Evolutionary conservation across 2,329 filamentous ascomycete genomes (phyloP).

Genomic region (Mariannaea sp.): DNA sequence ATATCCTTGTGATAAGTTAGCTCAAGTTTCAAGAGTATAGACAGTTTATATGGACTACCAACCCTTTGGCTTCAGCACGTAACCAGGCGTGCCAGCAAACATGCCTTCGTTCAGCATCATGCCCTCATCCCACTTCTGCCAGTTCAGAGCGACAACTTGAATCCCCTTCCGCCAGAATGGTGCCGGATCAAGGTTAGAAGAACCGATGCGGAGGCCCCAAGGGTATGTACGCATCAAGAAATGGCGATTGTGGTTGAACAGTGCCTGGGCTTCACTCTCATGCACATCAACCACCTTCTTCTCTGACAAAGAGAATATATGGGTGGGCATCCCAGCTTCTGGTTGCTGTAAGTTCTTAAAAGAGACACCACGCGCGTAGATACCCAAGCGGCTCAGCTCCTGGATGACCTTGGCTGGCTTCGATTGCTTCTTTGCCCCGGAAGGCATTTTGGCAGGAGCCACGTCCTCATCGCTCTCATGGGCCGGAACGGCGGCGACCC

Average conservation of each 20-base stretch:
- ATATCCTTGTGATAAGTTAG: conserved; percentile 38
- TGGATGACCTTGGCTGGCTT: conserved; percentile 72
- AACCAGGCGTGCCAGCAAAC: conserved; percentile 84
- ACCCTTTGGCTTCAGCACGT: conserved; percentile 82
- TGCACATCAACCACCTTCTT: conserved; percentile 66
- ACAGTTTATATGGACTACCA: conserved; percentile 16
- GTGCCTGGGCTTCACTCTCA: conserved; percentile 51
- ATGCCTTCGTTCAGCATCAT: conserved; percentile 97
- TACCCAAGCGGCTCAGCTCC: conserved; percentile 72
- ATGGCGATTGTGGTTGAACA: conserved; percentile 82
- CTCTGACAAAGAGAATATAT: conserved; percentile 72
- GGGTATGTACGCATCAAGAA: conserved; percentile 90
- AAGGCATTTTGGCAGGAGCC: conserved; percentile 50
- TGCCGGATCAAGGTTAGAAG: conserved; percentile 84
- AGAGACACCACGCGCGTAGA: conserved; percentile 82
- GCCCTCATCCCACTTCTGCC: conserved; percentile 87
- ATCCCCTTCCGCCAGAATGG: conserved; percentile 88
- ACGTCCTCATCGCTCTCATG: conserved; percentile 44
- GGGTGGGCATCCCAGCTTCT: conserved; percentile 66
- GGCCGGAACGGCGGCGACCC: conserved; percentile 36
- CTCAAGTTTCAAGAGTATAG: neutral
- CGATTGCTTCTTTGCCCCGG: conserved; percentile 51
- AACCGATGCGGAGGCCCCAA: conserved; percentile 78
- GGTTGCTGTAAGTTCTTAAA: conserved; percentile 80
- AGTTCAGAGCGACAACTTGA: conserved; percentile 91